Evolutionary conservation across 495 filamentous ascomycete genomes (phyloP), one percentile per base, ranked within the genome.

Genomic region (Aspergillus coremiiformis): DNA sequence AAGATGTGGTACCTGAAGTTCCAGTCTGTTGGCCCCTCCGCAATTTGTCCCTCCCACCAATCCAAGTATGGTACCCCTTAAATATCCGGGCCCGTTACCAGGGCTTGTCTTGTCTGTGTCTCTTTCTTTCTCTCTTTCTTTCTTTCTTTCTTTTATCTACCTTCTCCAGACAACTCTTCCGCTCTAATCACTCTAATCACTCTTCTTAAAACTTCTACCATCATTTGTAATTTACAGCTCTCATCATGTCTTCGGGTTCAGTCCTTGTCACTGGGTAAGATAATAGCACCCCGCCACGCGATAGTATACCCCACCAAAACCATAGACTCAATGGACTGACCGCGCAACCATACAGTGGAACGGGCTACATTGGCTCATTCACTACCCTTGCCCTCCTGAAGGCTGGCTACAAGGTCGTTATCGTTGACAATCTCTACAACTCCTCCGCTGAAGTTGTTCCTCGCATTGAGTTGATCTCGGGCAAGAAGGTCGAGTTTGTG

Each of bases 321-420:
- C 45, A 50, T 22, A 26, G 43, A 51, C 47, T 24, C 41, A 44
- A 50, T 62, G 55, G 53, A 54, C 51, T 54, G 46, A 57, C 44
- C 44, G 44, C 54, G 53, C 39, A 52, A 53, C 37, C 35, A 20
- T 32, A 27, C 67, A 98, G 93, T 76, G 93, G 93, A 58, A 93
- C 89, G 52, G 93, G 93, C 74, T 98, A 98, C 78, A 98, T 98
- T 69, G 93, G 93, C 59, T 98, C 93, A 35, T 97, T 97, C 80
- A 98, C 93, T 47, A 75, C 85, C 50, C 83, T 98, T 47, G 87
- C 90, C 30, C 85, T 98, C 19, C 87, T 98, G 56, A 78, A 95
- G 61, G 87, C 91, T 62, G 91, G 84, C 67, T 96, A 96, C 78
- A 86, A 96, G 64, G 94, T 98, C 45, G 85, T 98, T 58, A 87